Evolutionary conservation across 345 rosid genomes (phyloP).

Genomic region (Pistacia atlantica): DNA sequence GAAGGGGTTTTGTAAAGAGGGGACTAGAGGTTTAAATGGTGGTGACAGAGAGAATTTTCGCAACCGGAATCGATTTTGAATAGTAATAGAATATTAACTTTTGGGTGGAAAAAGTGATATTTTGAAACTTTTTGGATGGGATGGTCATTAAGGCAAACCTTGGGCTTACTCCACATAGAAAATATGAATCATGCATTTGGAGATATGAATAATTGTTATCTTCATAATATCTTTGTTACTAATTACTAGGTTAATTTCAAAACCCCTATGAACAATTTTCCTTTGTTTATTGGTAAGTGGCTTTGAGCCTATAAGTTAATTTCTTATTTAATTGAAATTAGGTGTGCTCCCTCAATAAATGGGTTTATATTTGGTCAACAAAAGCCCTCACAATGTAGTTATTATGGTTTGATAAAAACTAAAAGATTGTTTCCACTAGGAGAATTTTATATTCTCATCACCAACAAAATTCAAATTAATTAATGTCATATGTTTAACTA

Average conservation of each 20-base stretch:
- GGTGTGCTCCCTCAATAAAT: not conserved
- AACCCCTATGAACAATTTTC: not conserved
- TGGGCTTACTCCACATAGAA: not conserved
- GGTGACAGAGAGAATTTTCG: too few relatives aligned
- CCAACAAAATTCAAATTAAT: not conserved
- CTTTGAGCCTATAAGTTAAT: not conserved
- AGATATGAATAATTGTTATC: not conserved
- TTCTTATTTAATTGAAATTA: not conserved
- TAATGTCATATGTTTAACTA: not conserved
- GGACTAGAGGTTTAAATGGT: too few relatives aligned
- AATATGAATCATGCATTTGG: not conserved
- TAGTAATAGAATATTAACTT: too few relatives aligned
- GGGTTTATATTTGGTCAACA: slow-evolving; percentile 8
- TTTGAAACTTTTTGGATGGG: too few relatives aligned
- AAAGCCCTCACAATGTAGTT: not conserved
- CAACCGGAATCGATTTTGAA: too few relatives aligned
- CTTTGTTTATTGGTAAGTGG: not conserved
- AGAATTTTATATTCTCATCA: not conserved
- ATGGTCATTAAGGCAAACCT: too few relatives aligned
- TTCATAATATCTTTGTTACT: slow-evolving; percentile 1
- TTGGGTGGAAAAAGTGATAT: too few relatives aligned
- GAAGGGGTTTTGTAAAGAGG: too few relatives aligned
- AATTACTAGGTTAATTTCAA: not conserved
- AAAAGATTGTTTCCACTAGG: not conserved
- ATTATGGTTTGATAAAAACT: slow-evolving; percentile 20